Evolutionary conservation across 2,329 filamentous ascomycete species (phyloP), one percentile per base, ranked within the genome.

Genomic region (Alternaria incomplexa): DNA sequence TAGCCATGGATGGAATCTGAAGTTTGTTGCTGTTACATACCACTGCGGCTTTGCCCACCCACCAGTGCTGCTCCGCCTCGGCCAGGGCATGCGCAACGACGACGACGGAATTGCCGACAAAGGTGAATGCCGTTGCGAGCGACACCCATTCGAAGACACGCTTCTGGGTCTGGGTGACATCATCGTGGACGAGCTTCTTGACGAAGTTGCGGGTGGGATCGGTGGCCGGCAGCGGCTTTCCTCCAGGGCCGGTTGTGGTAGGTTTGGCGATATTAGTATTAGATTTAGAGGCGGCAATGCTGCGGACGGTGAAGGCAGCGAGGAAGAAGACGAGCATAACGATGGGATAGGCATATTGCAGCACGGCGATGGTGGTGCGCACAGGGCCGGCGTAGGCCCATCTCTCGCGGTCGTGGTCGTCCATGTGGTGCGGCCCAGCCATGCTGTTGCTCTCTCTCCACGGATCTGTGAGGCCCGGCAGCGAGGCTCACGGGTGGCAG

Each of bases 151-250:
- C 88, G 80, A 97, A 97, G 52, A 92, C 83, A 40, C 88, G 84
- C 78, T 92, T 93, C 69, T 89, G 85, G 50, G 85, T 83, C n/a
- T 83, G 86, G 64, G 89, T 90, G 78, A 93, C 89, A 69, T 88
- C 85, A 63, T 81, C 81, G 66, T 81, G 78, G 55, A 77, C 77
- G 63, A 82, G 80, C 71, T 84, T 83, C 67, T 83, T 82, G 77
- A 84, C 74, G 61, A 76, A 71, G 73, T 79, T 74, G 72, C 70
- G 77, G 54, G 77, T 80, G 67, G 79, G 81, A 72, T 81, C 83
- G 74, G 80, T 88, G 76, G 89, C 91, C 63, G 93, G 93, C 57
- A 97, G 84, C 32, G 93, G 93, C 79, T 96, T 94, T 69, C 94
- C 95, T 59, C 93, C 94, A 1, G 94, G 93, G n/a, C 94, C 94